These are phyloP conservation scores for Artomyces pyxidatus DNA, from an alignment of 768 basidiomycete genomes.

Conservation along the genomic window DNA sequence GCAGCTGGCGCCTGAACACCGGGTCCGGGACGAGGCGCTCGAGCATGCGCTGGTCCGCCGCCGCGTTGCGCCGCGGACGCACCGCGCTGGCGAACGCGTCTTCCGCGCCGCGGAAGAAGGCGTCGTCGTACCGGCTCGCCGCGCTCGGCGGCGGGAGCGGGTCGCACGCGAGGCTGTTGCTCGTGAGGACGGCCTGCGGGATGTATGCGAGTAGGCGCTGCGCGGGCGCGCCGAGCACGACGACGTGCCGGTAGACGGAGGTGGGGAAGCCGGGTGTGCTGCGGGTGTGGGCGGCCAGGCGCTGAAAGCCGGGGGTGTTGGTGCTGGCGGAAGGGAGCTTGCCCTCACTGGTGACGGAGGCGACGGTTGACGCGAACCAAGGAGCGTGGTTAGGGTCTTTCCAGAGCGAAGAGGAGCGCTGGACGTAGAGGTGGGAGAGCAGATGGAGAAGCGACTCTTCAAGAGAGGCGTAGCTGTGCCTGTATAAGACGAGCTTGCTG, in stretches of 20 bases:
- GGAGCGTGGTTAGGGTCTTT: constrained; percentile 54
- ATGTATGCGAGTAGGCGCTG: constrained; percentile 64
- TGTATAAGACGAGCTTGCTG: not conserved
- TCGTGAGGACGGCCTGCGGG: constrained; percentile 44
- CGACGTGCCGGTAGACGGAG: constrained; percentile 66
- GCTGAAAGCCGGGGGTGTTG: constrained; percentile 25
- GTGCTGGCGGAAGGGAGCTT: constrained; percentile 26
- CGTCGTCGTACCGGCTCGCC: constrained; percentile 53
- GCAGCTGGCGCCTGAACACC: constrained; percentile 47
- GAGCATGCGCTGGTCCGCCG: constrained; percentile 44
- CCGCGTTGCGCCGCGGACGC: constrained; percentile 28
- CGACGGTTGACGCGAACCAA: constrained; percentile 66
- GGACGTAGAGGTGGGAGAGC: constrained; percentile 81
- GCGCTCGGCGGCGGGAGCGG: constrained; percentile 70
- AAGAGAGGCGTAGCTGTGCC: not conserved
- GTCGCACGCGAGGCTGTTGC: constrained; percentile 67
- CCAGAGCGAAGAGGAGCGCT: constrained; percentile 73
- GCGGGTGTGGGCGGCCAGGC: constrained; percentile 32
- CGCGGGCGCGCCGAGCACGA: constrained; percentile 62
- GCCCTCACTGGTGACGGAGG: constrained; percentile 29
- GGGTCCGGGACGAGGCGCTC: constrained; percentile 52
- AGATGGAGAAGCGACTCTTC: constrained; percentile 54
- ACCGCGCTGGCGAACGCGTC: constrained; percentile 33
- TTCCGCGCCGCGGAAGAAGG: constrained; percentile 67
- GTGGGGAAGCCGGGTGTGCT: constrained; percentile 31